Conservation (phyloP, 2,329 filamentous ascomycete species). For the Alternaria burnsii region DNA sequence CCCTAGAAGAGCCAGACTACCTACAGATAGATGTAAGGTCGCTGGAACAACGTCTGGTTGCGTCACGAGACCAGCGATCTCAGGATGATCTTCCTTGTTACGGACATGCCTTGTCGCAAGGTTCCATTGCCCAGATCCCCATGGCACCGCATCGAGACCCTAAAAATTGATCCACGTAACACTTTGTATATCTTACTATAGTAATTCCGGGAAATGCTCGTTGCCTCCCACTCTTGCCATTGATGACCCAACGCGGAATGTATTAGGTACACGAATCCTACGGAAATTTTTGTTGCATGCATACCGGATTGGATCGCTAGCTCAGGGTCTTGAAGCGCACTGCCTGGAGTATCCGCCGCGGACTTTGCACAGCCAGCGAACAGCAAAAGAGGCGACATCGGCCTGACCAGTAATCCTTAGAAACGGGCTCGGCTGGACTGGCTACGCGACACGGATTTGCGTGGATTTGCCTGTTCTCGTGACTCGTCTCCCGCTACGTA, state of each 20-base stretch:
- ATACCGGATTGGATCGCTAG: conserved; percentile 23
- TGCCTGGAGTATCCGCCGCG: conserved; percentile 42
- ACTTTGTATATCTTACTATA: background rate
- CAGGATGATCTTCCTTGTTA: background rate
- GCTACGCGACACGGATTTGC: conserved; percentile 29
- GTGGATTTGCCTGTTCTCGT: conserved; percentile 41
- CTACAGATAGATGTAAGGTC: background rate
- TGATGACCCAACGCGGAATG: conserved; percentile 17
- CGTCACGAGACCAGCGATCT: background rate
- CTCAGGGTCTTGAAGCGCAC: conserved; percentile 9
- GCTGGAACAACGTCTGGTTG: background rate
- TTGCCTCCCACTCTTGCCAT: conserved; percentile 23
- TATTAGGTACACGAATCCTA: conserved; percentile 29
- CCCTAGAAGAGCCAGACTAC: background rate
- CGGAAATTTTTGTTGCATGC: conserved; percentile 10
- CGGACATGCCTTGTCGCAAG: background rate
- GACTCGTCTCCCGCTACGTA: conserved; percentile 40
- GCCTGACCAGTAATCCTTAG: conserved; percentile 28
- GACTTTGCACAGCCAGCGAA: conserved; percentile 14
- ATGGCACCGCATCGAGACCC: background rate
- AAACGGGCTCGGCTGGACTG: conserved; percentile 14
- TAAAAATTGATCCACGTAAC: conserved; percentile 26
- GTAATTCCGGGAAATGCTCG: conserved; percentile 19
- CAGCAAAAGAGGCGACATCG: conserved; percentile 46
- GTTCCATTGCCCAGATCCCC: background rate